Base-by-base conservation (phyloP, 129 eudicot genomes). In the Flaveria bidentis region DNA sequence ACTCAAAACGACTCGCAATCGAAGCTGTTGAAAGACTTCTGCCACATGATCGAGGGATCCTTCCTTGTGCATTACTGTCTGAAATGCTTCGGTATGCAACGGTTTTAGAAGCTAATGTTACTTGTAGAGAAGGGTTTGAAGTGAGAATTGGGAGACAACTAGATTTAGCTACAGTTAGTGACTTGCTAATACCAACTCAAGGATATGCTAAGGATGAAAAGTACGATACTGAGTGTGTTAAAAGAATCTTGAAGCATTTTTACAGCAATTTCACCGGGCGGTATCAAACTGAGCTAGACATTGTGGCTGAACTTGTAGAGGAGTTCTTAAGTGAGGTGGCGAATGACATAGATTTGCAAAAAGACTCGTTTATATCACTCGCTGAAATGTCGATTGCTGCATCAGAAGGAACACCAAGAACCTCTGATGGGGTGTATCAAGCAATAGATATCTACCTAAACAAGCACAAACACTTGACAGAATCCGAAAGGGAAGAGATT, bases 161-260 rank as follows among this genome's bases (percentile, higher is more conserved):
- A 8, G 71, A 66, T 66, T 66, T 41, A 7, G 71, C 71, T 33
- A 66, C 51, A 6, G 71, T 39, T 15, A n/a, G 11, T 41, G 71
- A 66, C 71, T 15, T 66, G 9, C 49, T 66, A 9, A 66, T 41
- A 66, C 51, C 71, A 66, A 8, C 51, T 36, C 71, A 66, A 66
- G 71, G 71, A 0, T 66, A 66, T 17, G 2, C 50, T 3, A 66
- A 39, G 9, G 51, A 10, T 3, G 71, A 66, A 17, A 66, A 66
- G 71, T 66, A 66, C 17, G 71, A 66, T 17, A 66, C 51, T 8
- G 50, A 66, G 28, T 66, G 71, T 66, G 51, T 66, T 66, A 17
- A 51, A 66, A 66, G 71, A 41, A 66, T 66, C 71, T 66, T 66
- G 71, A 66, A 66, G 71, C 71, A 66, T 66, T 66, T 66, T 66